A percentile compares a stretch with the other conserved stretches of the same genome.
Evolutionary conservation across 2,329 filamentous ascomycete species (phyloP).

Genomic region (Dothideomycetes sp.): DNA sequence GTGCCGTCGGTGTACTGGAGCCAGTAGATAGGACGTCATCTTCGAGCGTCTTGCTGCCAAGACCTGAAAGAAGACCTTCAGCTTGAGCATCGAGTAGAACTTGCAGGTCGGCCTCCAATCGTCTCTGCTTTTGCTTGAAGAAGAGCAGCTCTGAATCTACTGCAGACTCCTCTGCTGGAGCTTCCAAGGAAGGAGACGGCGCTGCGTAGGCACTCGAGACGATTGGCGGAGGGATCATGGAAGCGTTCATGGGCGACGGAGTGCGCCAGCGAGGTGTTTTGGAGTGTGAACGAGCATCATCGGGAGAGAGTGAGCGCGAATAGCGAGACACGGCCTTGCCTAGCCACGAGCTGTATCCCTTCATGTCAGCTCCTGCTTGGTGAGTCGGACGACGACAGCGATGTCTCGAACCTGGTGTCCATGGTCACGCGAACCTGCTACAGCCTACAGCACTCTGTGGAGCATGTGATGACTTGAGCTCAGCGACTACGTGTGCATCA

Average conservation of each 20-base stretch:
- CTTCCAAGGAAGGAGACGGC: conserved; percentile 2
- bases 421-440: too few species aligned
- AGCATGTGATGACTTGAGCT: background rate
- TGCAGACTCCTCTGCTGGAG: background rate
- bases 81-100: conserved; percentile 50
- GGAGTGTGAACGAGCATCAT: conserved; percentile 1
- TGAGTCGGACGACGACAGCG: background rate
- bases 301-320: conserved; percentile 5
- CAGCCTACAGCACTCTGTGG: background rate
- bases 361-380: conserved; percentile 1
- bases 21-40: conserved; percentile 37
- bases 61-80: conserved; percentile 42
- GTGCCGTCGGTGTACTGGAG: conserved; percentile 37
- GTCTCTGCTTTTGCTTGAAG: conserved; percentile 24
- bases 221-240: conserved; percentile 24
- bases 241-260: conserved; percentile 20
- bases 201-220: conserved; percentile 18
- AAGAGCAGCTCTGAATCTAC: conserved; percentile 7
- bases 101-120: conserved; percentile 48
- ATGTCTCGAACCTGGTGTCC: too few species aligned
- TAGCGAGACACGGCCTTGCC: conserved; percentile 5
- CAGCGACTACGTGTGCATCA: too few species aligned
- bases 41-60: conserved; percentile 21
- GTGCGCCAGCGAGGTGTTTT: conserved; percentile 21
- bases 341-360: conserved; percentile 6